phyloP scores from a whole-genome alignment of 208 protist genomes.

The Hexamita inflata region DNA sequence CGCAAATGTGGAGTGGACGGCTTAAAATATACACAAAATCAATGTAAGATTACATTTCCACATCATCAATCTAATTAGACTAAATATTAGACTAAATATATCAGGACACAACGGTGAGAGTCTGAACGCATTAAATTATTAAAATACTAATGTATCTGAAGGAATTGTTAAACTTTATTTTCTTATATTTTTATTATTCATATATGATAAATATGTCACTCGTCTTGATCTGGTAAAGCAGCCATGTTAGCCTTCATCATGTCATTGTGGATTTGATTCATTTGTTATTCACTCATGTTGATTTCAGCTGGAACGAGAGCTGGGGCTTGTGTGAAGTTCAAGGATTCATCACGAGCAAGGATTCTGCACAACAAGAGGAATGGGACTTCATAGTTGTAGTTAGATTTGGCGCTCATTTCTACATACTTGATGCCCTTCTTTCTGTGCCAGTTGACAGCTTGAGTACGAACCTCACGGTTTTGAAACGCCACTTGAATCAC shows the following conservation, averaged over 20 bases:
- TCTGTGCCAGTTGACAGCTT: constrained; percentile 98
- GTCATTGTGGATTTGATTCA: constrained; percentile 10
- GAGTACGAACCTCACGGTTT: constrained; percentile 96
- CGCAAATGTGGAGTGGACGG: no score
- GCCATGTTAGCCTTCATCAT: constrained; percentile 6
- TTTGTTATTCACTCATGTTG: neutral
- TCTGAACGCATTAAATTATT: no score
- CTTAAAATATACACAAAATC: no score
- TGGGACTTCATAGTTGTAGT: constrained; percentile 99
- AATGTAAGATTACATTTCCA: no score
- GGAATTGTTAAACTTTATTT: no score
- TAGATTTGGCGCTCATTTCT: constrained; percentile 98
- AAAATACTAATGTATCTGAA: no score
- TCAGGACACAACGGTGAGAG: no score
- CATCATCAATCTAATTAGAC: no score
- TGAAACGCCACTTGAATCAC: constrained; percentile 99
- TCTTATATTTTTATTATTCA: no score
- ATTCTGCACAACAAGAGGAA: constrained; percentile 94
- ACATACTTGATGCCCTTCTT: constrained; percentile 97
- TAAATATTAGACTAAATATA: no score
- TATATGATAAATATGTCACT: no score
- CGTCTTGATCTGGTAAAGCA: constrained; percentile 23
- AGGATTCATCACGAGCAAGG: constrained; percentile 61
- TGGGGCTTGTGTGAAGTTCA: constrained; percentile 66
- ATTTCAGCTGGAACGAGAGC: constrained; percentile 27